Conservation (phyloP, 306 rosid genomes). For the Pueraria montana region DNA sequence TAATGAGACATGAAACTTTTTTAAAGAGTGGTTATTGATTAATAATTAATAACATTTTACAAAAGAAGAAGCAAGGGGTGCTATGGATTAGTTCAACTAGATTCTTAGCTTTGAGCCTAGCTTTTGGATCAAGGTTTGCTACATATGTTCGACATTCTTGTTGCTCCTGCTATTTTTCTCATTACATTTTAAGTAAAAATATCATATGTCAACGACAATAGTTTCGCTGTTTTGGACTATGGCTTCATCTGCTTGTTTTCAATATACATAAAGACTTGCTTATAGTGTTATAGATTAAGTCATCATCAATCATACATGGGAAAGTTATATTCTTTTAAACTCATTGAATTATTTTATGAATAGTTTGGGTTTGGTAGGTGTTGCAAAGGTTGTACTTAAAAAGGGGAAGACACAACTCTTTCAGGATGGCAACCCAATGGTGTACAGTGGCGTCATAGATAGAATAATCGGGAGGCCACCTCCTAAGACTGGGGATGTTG, state of each 20-base stretch:
- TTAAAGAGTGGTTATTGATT: neutral
- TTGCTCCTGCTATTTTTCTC: neutral
- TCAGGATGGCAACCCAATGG: slow-evolving; percentile 98
- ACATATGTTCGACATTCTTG: neutral
- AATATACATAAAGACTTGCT: neutral
- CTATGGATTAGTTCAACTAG: slow-evolving; percentile 6
- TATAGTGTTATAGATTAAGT: slow-evolving; percentile 7
- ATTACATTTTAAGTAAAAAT: neutral
- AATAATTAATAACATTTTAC: neutral
- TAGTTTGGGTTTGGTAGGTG: slow-evolving; percentile 69
- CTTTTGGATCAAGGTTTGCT: neutral
- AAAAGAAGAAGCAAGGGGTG: neutral
- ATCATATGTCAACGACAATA: neutral
- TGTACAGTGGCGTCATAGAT: slow-evolving; percentile 94
- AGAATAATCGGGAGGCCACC: slow-evolving; percentile 94
- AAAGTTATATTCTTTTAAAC: slow-evolving; percentile 32
- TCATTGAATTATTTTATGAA: slow-evolving; percentile 49
- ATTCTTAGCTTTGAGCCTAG: neutral
- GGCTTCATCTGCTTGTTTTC: slow-evolving; percentile 2
- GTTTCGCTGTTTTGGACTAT: neutral
- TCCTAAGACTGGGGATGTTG: slow-evolving; percentile 88
- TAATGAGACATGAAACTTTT: neutral
- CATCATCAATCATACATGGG: slow-evolving; percentile 18
- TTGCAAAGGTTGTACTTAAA: slow-evolving; percentile 89
- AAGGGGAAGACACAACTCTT: slow-evolving; percentile 95